Evolutionary conservation across 1,139 yeast genomes (phyloP).

Genomic region (Nadsonia starkeyi-henricii): DNA sequence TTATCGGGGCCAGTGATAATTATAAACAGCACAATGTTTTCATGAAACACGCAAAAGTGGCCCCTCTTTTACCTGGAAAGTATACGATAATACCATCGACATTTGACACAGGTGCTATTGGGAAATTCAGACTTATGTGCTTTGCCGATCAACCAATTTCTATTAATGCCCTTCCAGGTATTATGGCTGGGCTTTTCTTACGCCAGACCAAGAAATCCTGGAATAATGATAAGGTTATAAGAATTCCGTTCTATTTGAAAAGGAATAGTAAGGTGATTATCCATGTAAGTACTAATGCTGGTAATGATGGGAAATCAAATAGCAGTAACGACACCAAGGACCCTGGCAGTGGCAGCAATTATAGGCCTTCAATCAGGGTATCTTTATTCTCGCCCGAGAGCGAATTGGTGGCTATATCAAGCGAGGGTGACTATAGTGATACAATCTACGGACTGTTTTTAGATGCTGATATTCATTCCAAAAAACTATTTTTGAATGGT

Average conservation of each 20-base stretch:
- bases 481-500: background rate
- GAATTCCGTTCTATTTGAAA: background rate
- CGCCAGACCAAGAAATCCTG: background rate
- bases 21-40: background rate
- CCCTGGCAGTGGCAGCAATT: background rate
- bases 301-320: background rate
- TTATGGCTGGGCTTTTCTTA: background rate
- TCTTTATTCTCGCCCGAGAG: background rate
- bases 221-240: background rate
- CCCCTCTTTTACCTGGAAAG: background rate
- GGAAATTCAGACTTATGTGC: background rate
- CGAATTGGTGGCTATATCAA: background rate
- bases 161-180: background rate
- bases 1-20: background rate
- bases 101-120: background rate
- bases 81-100: background rate
- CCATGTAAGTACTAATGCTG: background rate
- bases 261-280: background rate
- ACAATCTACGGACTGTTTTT: background rate
- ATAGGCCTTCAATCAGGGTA: background rate
- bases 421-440: background rate
- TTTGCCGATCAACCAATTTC: background rate
- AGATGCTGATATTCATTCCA: background rate
- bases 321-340: background rate
- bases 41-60: background rate